Percentiles rank a stretch among this genome's conserved stretches.
Evolutionary conservation across 768 basidiomycete genomes (phyloP).

Genomic region (Trametes villosa): DNA sequence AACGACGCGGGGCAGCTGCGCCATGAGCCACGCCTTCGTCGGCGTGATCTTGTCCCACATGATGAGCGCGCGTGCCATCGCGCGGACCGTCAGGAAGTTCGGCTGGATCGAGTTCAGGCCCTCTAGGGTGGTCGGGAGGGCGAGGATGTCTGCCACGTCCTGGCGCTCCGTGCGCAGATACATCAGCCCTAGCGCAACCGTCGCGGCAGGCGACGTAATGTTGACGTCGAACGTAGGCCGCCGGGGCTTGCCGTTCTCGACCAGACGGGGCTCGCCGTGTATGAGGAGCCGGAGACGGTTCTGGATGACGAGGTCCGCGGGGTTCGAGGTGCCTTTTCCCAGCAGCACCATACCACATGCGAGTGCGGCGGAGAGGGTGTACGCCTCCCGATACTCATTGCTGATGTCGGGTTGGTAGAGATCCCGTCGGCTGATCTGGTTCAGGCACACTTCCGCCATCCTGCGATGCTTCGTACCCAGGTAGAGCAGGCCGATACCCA

Average conservation of each 20-base stretch:
- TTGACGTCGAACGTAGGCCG: slow-evolving; percentile 76
- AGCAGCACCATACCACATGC: slow-evolving; percentile 98
- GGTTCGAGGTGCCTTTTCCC: slow-evolving; percentile 77
- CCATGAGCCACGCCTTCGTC: slow-evolving; percentile 70
- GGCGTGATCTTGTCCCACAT: slow-evolving; percentile 84
- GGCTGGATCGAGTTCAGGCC: slow-evolving; percentile 87
- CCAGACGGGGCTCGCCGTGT: slow-evolving; percentile 65
- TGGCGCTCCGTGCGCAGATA: slow-evolving; percentile 83
- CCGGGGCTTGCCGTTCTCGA: slow-evolving; percentile 39
- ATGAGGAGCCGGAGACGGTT: slow-evolving; percentile 73
- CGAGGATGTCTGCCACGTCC: slow-evolving; percentile 86
- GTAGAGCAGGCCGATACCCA: slow-evolving; percentile 89
- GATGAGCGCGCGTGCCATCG: slow-evolving; percentile 76
- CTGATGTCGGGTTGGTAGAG: slow-evolving; percentile 82
- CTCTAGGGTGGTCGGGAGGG: slow-evolving; percentile 79
- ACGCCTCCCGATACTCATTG: slow-evolving; percentile 90
- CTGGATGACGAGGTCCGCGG: slow-evolving; percentile 75
- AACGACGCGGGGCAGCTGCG: slow-evolving; percentile 74
- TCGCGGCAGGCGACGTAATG: slow-evolving; percentile 89
- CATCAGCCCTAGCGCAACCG: slow-evolving; percentile 90
- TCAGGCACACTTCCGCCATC: slow-evolving; percentile 91
- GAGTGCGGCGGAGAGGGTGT: slow-evolving; percentile 85
- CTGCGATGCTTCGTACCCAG: slow-evolving; percentile 85
- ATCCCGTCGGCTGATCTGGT: slow-evolving; percentile 79
- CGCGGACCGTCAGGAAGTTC: slow-evolving; percentile 82